Conservation (phyloP, 2,329 filamentous ascomycete genomes). For the Microcyclospora tardicrescens region DNA sequence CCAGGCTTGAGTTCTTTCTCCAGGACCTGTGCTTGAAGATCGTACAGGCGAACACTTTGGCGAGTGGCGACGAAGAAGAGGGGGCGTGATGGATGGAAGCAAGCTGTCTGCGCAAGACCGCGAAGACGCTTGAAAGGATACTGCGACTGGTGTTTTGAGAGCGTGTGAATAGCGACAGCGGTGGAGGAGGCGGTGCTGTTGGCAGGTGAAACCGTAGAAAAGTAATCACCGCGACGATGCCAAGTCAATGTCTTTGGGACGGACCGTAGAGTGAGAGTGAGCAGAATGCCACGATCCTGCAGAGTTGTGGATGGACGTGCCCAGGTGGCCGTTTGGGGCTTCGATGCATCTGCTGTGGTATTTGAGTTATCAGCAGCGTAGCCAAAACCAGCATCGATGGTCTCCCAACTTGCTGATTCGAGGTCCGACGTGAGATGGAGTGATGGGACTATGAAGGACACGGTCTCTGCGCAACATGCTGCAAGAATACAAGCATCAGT, state of each 20-base stretch:
- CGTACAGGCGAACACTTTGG: slow-evolving; percentile 84
- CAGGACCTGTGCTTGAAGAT: slow-evolving; percentile 79
- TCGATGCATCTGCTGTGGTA: slow-evolving; percentile 41
- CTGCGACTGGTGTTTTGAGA: slow-evolving; percentile 90
- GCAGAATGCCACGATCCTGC: slow-evolving; percentile 63
- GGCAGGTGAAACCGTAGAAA: slow-evolving; percentile 76
- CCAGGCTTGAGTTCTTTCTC: slow-evolving; percentile 89
- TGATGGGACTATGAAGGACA: slow-evolving; percentile 65
- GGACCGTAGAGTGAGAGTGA: slow-evolving; percentile 59
- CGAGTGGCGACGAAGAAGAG: slow-evolving; percentile 95
- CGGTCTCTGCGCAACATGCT: slow-evolving; percentile 68
- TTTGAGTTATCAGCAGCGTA: slow-evolving; percentile 58
- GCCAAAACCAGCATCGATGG: slow-evolving; percentile 83
- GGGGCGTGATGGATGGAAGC: slow-evolving; percentile 87
- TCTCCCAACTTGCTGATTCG: slow-evolving; percentile 59
- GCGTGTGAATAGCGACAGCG: slow-evolving; percentile 84
- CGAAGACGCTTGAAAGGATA: slow-evolving; percentile 73
- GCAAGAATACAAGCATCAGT: slow-evolving; percentile 70
- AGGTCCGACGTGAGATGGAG: slow-evolving; percentile 26
- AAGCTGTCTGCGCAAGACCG: slow-evolving; percentile 72
- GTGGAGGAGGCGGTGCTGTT: slow-evolving; percentile 47
- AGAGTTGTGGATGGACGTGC: slow-evolving; percentile 60
- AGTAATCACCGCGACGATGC: slow-evolving; percentile 90
- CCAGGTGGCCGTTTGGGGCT: slow-evolving; percentile 72
- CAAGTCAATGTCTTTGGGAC: slow-evolving; percentile 75